These are phyloP conservation scores for Ganoderma sinense DNA, from an alignment of 1,284 basidiomycete species.

Conservation along the genomic window DNA sequence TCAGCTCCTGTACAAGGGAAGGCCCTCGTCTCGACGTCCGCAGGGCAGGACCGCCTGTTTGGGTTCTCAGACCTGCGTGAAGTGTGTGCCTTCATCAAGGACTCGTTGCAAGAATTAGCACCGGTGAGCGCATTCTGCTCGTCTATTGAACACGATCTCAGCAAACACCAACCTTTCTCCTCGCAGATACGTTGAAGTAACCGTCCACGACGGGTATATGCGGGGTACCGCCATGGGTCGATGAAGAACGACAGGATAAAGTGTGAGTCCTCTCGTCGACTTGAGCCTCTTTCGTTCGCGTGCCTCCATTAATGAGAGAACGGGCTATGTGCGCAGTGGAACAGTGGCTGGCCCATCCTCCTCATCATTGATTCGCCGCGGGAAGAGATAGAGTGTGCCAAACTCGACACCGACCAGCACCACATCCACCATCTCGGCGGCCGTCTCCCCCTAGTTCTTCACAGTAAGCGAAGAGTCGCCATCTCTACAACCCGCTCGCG, in stretches of 20 bases:
- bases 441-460: constrained; percentile 68
- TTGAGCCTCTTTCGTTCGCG: neutral
- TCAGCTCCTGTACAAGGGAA: constrained; percentile 39
- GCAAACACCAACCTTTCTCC: neutral
- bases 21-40: constrained; percentile 41
- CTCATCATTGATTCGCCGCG: constrained; percentile 40
- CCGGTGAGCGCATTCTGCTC: constrained; percentile 25
- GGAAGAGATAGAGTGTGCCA: constrained; percentile 40
- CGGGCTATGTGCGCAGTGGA: constrained; percentile 44
- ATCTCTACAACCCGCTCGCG: too few relatives aligned
- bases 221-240: constrained; percentile 48
- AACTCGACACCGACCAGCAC: constrained; percentile 45
- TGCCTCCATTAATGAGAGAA: neutral
- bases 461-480: constrained; percentile 43
- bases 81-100: constrained; percentile 40
- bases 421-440: constrained; percentile 45
- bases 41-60: constrained; percentile 38
- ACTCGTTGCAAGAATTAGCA: constrained; percentile 34
- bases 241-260: too few relatives aligned
- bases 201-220: constrained; percentile 40
- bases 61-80: constrained; percentile 26
- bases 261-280: constrained; percentile 38
- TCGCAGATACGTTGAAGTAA: too few relatives aligned
- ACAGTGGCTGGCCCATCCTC: constrained; percentile 53
- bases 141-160: neutral